Evolutionary conservation across 116 monocot genomes (phyloP).

Genomic region (Phalaenopsis hybrid): DNA sequence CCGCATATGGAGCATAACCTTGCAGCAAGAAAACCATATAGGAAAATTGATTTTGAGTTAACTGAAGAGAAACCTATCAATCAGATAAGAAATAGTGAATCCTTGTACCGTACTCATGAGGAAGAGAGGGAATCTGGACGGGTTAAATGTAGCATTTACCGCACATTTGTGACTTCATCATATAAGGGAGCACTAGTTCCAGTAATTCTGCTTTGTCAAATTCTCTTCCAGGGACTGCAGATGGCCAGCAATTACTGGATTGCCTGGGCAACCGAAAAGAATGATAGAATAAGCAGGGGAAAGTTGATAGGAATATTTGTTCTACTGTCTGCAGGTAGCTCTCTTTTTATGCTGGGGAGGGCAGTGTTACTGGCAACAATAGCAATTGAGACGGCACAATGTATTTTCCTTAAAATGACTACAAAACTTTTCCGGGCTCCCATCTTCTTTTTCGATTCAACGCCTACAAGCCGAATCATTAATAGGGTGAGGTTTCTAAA

Average conservation of each 20-base stretch:
- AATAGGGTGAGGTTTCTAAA: slow-evolving; percentile 54
- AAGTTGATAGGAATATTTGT: slow-evolving; percentile 49
- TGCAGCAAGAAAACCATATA: slow-evolving; percentile 14
- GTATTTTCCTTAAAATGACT: slow-evolving; percentile 52
- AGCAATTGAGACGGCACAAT: slow-evolving; percentile 70
- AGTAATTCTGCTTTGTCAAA: slow-evolving; percentile 49
- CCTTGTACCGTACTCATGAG: slow-evolving; percentile 13
- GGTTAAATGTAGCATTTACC: slow-evolving; percentile 72
- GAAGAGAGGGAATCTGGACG: slow-evolving; percentile 68
- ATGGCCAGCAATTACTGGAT: slow-evolving; percentile 92
- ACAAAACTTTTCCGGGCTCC: slow-evolving; percentile 57
- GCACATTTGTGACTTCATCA: slow-evolving; percentile 56
- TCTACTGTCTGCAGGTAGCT: slow-evolving; percentile 48
- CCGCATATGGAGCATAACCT: slow-evolving; percentile 17
- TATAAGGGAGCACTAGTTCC: slow-evolving; percentile 61
- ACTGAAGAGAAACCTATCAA: slow-evolving; percentile 12
- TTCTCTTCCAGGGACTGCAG: slow-evolving; percentile 67
- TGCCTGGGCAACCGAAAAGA: slow-evolving; percentile 58
- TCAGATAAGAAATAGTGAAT: slow-evolving; percentile 13
- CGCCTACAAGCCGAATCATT: slow-evolving; percentile 73
- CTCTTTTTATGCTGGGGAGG: slow-evolving; percentile 61
- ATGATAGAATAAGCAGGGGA: slow-evolving; percentile 33
- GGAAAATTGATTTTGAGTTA: slow-evolving; percentile 17
- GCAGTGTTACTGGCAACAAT: slow-evolving; percentile 60
- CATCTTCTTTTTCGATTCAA: slow-evolving; percentile 65